Conservation (phyloP, 768 basidiomycete genomes). For the Tremella yokohamensis region DNA sequence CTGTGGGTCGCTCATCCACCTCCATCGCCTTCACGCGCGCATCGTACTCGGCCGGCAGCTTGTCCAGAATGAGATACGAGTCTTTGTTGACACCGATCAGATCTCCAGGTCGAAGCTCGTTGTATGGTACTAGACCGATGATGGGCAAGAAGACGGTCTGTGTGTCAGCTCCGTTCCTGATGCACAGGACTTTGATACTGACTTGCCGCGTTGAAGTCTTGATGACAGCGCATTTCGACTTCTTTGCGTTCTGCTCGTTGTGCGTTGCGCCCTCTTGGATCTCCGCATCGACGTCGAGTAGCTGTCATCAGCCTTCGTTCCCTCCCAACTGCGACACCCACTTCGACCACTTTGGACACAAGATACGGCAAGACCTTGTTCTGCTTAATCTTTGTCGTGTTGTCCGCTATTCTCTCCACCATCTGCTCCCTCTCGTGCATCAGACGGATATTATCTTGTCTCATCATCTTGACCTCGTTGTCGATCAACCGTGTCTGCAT, state of each 20-base stretch:
- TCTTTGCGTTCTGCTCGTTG: conserved; percentile 91
- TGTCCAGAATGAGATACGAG: conserved; percentile 94
- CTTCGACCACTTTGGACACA: conserved; percentile 96
- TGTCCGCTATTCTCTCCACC: conserved; percentile 98
- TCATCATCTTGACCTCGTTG: conserved; percentile 97
- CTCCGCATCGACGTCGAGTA: conserved; percentile 90
- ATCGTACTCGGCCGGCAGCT: conserved; percentile 90
- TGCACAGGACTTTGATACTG: conserved; percentile 15
- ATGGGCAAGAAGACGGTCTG: conserved; percentile 93
- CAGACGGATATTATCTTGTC: conserved; percentile 84
- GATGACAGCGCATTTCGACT: conserved; percentile 97
- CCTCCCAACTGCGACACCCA: conserved; percentile 50
- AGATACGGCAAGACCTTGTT: conserved; percentile 98
- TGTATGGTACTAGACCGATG: conserved; percentile 92
- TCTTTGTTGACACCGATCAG: conserved; percentile 99
- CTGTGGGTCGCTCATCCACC: conserved; percentile 95
- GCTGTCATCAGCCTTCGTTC: conserved; percentile 55
- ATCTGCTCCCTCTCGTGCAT: conserved; percentile 93
- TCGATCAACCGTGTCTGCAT: conserved; percentile 90
- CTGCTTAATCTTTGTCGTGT: conserved; percentile 97
- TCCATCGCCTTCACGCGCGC: conserved; percentile 99
- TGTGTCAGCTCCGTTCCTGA: conserved; percentile 8
- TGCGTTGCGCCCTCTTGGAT: conserved; percentile 91
- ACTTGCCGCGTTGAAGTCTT: conserved; percentile 94
- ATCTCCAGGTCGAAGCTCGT: conserved; percentile 82